Percentiles rank a stretch among this genome's conserved stretches.
phyloP scores from a whole-genome alignment of 2,329 filamentous ascomycete species.

The Colletotrichum plurivorum region DNA sequence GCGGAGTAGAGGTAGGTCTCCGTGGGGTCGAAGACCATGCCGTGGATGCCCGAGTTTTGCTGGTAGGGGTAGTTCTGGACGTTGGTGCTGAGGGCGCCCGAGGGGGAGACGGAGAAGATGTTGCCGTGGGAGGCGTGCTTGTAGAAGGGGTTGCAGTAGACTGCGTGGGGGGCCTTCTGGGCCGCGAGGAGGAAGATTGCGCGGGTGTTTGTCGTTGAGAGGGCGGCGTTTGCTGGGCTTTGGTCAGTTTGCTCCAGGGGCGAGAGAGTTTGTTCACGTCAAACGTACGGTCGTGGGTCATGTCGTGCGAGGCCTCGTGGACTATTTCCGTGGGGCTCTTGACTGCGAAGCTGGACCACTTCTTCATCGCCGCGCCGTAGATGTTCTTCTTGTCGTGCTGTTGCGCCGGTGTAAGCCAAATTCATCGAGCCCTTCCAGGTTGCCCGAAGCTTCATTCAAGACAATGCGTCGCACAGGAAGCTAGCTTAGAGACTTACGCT shows the following conservation, averaged over 20 bases:
- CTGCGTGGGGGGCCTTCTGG: slow-evolving; percentile 81
- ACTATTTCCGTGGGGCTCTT: slow-evolving; percentile 81
- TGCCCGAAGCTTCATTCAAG: not conserved
- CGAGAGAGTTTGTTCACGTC: not conserved
- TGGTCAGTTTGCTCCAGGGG: slow-evolving; percentile 18
- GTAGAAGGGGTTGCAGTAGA: slow-evolving; percentile 95
- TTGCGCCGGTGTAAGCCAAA: slow-evolving; percentile 39
- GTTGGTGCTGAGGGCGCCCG: slow-evolving; percentile 74
- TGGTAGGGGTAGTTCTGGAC: slow-evolving; percentile 82
- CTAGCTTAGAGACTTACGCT: slow-evolving; percentile 69
- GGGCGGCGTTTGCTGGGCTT: slow-evolving; percentile 73
- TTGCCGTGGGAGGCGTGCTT: slow-evolving; percentile 86
- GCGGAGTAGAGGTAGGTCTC: slow-evolving; percentile 85
- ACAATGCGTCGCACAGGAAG: not conserved
- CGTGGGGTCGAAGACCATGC: slow-evolving; percentile 83
- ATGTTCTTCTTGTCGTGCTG: slow-evolving; percentile 87
- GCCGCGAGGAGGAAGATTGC: slow-evolving; percentile 91
- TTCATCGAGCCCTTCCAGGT: not conserved
- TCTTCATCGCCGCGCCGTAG: slow-evolving; percentile 94
- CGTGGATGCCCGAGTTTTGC: slow-evolving; percentile 80
- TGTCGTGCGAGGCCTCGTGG: slow-evolving; percentile 81
- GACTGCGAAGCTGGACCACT: slow-evolving; percentile 87
- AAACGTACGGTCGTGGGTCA: slow-evolving; percentile 80
- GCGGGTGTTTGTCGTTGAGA: slow-evolving; percentile 82
- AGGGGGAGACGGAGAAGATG: slow-evolving; percentile 74